Evolutionary conservation across 2,329 filamentous ascomycete species (phyloP), one percentile per base, ranked within the genome.

Genomic region (Phialocephala sp.): DNA sequence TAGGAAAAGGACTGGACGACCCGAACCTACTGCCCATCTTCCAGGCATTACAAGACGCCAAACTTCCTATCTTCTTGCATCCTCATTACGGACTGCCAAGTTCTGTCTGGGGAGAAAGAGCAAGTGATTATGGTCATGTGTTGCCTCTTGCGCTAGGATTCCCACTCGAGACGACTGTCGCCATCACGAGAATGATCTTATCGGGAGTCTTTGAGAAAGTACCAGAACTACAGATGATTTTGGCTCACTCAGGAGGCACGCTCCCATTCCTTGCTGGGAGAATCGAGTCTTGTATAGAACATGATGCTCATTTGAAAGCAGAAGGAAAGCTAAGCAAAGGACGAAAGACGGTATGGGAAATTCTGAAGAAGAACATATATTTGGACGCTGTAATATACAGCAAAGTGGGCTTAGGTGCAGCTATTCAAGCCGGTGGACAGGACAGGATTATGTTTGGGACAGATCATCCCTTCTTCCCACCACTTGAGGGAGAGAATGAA

Each of bases 121-220:
- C 86, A 0, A 81, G 77, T 47, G 89, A 90, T 66, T 97, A 96
- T 75, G 94, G 94, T 0, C 94, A 97, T 76, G 93, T 97, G 0
- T 83, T 97, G 2, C 91, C 93, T 0, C 81, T 97, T 0, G 92
- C 93, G 0, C 81, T 97, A 3, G 94, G 94, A 0, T 97, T 97
- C 76, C 93, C 94, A 0, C 86, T 97, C 71, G 94, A 97, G 79
- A 97, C 94, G 0, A 97, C 94, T 1, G 94, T 97, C 72, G 92
- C 93, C 0, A 89, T 97, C 1, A 88, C 91, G 4, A 84, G 94
- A 56, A 96, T 97, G 92, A 89, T 93, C 62, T 81, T 97, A n/a
- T 86, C 90, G 0, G 91, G 92, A 0, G 91, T 96, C 0, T 97
- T 95, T 77, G 93, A 97, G 76, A 83, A 86, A 11, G 90, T 93